phyloP scores from a whole-genome alignment of 768 basidiomycete genomes.

The Termitomyces sp. region DNA sequence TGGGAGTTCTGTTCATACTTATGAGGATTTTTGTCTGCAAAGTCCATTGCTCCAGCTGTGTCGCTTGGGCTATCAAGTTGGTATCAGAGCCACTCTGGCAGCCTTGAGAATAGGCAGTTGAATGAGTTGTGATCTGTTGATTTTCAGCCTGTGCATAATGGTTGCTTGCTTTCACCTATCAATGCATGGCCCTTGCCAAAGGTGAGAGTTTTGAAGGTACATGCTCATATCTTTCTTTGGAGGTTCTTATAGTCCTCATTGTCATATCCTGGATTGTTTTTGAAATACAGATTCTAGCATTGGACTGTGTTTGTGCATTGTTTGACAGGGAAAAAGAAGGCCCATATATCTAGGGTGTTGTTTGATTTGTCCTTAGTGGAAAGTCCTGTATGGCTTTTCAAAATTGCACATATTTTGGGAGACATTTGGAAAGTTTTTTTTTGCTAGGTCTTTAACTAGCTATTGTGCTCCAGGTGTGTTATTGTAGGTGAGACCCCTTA shows the following conservation, averaged over 20 bases:
- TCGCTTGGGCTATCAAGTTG: neutral
- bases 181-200: neutral
- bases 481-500: neutral
- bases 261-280: too few relatives aligned
- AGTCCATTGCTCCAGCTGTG: neutral
- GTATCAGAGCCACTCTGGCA: neutral
- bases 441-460: neutral
- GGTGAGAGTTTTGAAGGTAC: neutral
- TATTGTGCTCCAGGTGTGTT: neutral
- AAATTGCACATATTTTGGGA: neutral
- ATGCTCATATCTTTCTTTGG: neutral
- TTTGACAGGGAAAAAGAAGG: neutral
- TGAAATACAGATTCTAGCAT: neutral
- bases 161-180: neutral
- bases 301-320: accelerated
- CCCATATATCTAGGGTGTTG: accelerated
- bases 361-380: neutral
- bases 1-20: accelerated
- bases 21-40: neutral
- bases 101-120: neutral
- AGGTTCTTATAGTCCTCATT: neutral
- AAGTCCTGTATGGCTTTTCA: neutral
- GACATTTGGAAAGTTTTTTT: neutral
- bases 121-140: neutral
- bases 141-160: neutral